phyloP scores from a whole-genome alignment of 805 yeast species.

The Candida parachauliodes region DNA sequence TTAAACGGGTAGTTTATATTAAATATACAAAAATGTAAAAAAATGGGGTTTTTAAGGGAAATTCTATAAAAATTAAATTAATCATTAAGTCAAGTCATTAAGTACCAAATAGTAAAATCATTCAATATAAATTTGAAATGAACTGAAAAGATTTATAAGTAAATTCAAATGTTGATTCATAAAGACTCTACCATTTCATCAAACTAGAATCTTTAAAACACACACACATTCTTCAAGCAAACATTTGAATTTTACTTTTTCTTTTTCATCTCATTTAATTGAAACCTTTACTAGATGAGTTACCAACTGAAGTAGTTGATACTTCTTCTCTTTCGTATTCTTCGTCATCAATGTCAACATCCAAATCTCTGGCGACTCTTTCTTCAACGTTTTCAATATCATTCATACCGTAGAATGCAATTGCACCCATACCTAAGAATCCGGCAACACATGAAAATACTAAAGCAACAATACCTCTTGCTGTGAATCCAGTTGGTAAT shows the following conservation, averaged over 20 bases:
- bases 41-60: constrained; percentile 7
- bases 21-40: constrained; percentile 3
- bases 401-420: constrained; percentile 80
- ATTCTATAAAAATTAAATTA: constrained; percentile 8
- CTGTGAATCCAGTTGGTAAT: constrained; percentile 89
- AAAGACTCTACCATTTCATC: not conserved
- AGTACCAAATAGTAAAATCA: constrained; percentile 3
- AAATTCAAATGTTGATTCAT: constrained; percentile 4
- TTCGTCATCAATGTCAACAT: constrained; percentile 37
- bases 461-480: constrained; percentile 91
- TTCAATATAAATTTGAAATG: not conserved
- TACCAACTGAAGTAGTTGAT: constrained; percentile 4
- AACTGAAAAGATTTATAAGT: not conserved
- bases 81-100: constrained; percentile 10
- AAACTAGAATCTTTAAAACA: not conserved
- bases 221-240: constrained; percentile 12
- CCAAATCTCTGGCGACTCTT: constrained; percentile 55
- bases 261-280: not conserved
- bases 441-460: constrained; percentile 89
- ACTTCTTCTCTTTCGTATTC: constrained; percentile 17
- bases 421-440: constrained; percentile 71
- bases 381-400: constrained; percentile 71
- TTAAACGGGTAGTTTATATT: constrained; percentile 4
- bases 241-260: constrained; percentile 12
- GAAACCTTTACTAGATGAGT: constrained; percentile 2